Evolutionary conservation across 2,329 filamentous ascomycete genomes (phyloP), one percentile per base, ranked within the genome.

Genomic region (Beauveria varroae): DNA sequence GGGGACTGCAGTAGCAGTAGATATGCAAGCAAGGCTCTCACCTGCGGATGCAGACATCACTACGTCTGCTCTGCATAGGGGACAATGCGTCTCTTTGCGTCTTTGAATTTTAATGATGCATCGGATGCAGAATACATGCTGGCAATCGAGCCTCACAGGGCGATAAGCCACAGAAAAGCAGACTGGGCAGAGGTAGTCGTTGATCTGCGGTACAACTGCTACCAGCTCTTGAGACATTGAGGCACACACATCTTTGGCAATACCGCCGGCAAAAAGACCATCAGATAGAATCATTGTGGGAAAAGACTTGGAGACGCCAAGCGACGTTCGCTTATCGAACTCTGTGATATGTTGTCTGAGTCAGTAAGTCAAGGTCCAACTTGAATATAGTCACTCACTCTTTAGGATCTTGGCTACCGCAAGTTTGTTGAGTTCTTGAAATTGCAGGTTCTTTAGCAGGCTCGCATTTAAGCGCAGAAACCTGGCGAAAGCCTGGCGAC

Each of bases 351-450:
- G n/a, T n/a, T 10, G 14, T 40, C 53, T 69, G 40, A 69, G 64
- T 52, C 37, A 58, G 26, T 30, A 14, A 20, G 6, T 34, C 18
- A 18, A 40, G 18, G 14, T 10, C 20, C 18, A 14, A 41, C 9
- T 40, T 18, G 1, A 18, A 18, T 44, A 4, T 47, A 16, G 10
- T 22, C 30, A 73, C 82, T 64, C 71, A 89, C 87, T 96, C 73
- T 96, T 96, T 58, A 96, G 75, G 57, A 96, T 96, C 73, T 96
- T 96, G 40, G 78, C 78, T 68, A 95, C 85, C 1, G 91, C 91
- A 34, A 82, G 82, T 65, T 85, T 84, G 68, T 96, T 96, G 65
- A 96, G 86, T 70, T 95, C 91, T 68, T 93, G 90, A 67, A 96
- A 96, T 63, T 87, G 86, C 65, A 96, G 79, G 57, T 89, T 88